Evolutionary conservation across 495 filamentous ascomycete species (phyloP), one percentile per base, ranked within the genome.

Genomic region (Beverwykella pulmonaria): DNA sequence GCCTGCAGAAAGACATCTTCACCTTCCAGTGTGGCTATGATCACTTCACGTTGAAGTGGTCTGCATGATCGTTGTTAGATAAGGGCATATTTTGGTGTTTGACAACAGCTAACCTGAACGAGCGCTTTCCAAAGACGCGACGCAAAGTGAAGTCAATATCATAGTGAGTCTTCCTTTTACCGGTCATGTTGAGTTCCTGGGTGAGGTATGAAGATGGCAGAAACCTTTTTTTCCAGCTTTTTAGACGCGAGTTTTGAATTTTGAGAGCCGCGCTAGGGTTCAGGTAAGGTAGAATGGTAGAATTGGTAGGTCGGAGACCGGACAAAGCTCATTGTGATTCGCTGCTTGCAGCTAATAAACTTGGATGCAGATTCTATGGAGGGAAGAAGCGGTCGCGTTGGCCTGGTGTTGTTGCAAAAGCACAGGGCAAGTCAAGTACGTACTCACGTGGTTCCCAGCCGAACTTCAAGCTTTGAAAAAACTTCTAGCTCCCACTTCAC

Each of bases 1-100:
- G 93, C 93, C 75, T 97, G 93, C 1, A 98, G 83, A 73, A 96
- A 97, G 26, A 98, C 88, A 88, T 98, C 93, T 48, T 93, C 81
- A 19, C 91, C 89, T 52, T 90, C 87, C 19, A 97, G 81, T 2
- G 90, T 88, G 27, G 91, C 88, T 25, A 79, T 75, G 44, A 98
- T 95, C 47, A 97, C 92, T 59, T 98, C 92, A 60, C 91, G 83
- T 72, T 98, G 93, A 5, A 89, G 81, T 20, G 92, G 92, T 69
- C 93, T 92, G 66, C 17, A 32, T 20, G 20, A 34, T 17, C 25
- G 12, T 30, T n/a, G 48, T 36, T n/a, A 32, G 22, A 59, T 60
- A 59, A 62, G 70, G 69, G 8, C 17, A 67, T n/a, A 54, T 49
- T 49, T 25, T 19, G 19, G 26, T 52, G 50, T n/a, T 12, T 50